A percentile compares a stretch with the other conserved stretches of the same genome.
These are phyloP conservation scores for Hypoxylon sp. DNA, from an alignment of 2,329 filamentous ascomycete species.

Conservation along the genomic window DNA sequence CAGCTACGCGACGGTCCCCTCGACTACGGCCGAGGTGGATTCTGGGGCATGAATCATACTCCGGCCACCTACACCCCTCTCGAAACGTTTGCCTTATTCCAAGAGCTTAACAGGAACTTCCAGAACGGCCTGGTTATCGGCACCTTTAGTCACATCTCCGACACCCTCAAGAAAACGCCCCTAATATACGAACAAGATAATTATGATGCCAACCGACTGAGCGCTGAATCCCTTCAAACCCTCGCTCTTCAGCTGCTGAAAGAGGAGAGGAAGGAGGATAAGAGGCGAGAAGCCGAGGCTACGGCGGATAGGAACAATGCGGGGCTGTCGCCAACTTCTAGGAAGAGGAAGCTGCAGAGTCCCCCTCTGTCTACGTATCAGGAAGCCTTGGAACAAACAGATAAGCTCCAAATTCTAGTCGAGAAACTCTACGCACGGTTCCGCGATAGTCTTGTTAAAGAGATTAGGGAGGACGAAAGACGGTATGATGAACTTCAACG, in stretches of 20 bases:
- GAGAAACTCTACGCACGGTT: slow-evolving; percentile 83
- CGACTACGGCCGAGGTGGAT: slow-evolving; percentile 69
- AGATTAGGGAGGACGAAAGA: slow-evolving; percentile 82
- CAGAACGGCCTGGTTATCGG: slow-evolving; percentile 74
- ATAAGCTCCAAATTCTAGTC: slow-evolving; percentile 79
- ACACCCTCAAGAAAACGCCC: slow-evolving; percentile 79
- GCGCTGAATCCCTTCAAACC: slow-evolving; percentile 81
- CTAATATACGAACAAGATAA: slow-evolving; percentile 77
- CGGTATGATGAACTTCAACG: slow-evolving; percentile 73
- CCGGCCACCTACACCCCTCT: slow-evolving; percentile 81
- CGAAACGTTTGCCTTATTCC: slow-evolving; percentile 88
- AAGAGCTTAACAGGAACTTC: slow-evolving; percentile 79
- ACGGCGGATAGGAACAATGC: slow-evolving; percentile 59
- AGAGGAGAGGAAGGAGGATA: slow-evolving; percentile 82
- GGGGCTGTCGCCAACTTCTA: slow-evolving; percentile 69
- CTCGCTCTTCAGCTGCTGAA: slow-evolving; percentile 83
- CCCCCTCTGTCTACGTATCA: slow-evolving; percentile 75
- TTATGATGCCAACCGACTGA: slow-evolving; percentile 82
- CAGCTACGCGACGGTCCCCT: slow-evolving; percentile 68
- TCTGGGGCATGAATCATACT: slow-evolving; percentile 69
- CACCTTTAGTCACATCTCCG: slow-evolving; percentile 80
- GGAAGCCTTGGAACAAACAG: slow-evolving; percentile 75
- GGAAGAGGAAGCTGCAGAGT: slow-evolving; percentile 81
- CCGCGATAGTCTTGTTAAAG: slow-evolving; percentile 75
- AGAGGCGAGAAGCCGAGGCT: slow-evolving; percentile 65